These are phyloP conservation scores for Blastocystis sp. DNA, from an alignment of 352 stramenopile species.

Conservation along the genomic window DNA sequence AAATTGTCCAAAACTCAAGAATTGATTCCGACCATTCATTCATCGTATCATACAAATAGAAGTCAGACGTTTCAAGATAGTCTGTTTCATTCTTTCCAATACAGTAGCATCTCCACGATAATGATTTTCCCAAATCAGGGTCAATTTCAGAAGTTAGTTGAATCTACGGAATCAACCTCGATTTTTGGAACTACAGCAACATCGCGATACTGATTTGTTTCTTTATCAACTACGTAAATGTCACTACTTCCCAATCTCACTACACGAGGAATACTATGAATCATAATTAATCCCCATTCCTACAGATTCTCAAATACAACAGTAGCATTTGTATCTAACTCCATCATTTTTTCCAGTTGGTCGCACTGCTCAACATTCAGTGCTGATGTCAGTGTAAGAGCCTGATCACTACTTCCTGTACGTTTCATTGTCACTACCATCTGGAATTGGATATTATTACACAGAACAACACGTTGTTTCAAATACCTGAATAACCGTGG, in stretches of 20 bases:
- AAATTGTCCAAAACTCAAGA: slow-evolving; percentile 45
- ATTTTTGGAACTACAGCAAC: background rate
- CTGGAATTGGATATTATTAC: background rate
- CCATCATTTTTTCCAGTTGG: background rate
- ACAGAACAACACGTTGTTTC: background rate
- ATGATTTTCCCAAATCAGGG: background rate
- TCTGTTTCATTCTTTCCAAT: slow-evolving; percentile 26
- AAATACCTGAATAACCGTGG: slow-evolving; percentile 7
- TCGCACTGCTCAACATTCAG: background rate
- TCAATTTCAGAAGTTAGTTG: background rate
- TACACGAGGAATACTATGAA: slow-evolving; percentile 13
- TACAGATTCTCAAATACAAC: slow-evolving; percentile 29
- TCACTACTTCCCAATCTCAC: background rate
- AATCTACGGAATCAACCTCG: background rate
- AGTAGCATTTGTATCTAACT: background rate
- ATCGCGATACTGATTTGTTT: background rate
- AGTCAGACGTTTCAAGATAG: background rate
- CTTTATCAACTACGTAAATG: slow-evolving; percentile 8
- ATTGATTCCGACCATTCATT: slow-evolving; percentile 31
- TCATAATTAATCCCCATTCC: too few relatives aligned
- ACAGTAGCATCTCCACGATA: slow-evolving; percentile 16
- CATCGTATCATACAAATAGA: slow-evolving; percentile 50
- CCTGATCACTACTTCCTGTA: background rate
- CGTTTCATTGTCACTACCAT: background rate
- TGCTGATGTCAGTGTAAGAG: background rate